Conservation (phyloP, 148 eudicot genomes). For the Nepenthes mirabilis region DNA sequence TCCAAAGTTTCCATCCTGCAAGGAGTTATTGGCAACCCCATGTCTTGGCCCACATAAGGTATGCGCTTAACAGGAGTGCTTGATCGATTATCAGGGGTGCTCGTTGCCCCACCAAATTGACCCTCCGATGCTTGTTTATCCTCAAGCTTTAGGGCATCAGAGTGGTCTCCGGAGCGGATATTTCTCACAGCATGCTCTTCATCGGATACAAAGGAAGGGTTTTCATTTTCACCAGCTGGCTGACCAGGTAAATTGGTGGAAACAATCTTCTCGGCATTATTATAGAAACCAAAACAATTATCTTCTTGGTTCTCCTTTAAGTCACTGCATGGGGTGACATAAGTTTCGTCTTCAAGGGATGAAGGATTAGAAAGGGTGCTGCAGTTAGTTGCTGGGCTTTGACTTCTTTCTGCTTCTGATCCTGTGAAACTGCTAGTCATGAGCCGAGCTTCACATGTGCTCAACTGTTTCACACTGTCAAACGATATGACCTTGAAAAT, state of each 20-base stretch:
- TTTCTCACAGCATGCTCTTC: slow-evolving; percentile 18
- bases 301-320: slow-evolving; percentile 24
- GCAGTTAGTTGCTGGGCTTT: slow-evolving; percentile 60
- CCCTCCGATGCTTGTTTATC: slow-evolving; percentile 16
- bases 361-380: slow-evolving; percentile 89
- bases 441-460: slow-evolving; percentile 29
- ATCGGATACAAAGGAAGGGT: slow-evolving; percentile 16
- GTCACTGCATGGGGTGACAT: slow-evolving; percentile 19
- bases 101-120: slow-evolving; percentile 20
- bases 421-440: slow-evolving; percentile 18
- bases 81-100: slow-evolving; percentile 23
- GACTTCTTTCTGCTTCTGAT: slow-evolving; percentile 33
- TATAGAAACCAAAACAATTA: slow-evolving; percentile 14
- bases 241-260: slow-evolving; percentile 5
- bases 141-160: slow-evolving; percentile 15
- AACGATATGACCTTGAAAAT: slow-evolving; percentile 40
- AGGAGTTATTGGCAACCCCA: slow-evolving; percentile 57
- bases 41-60: slow-evolving; percentile 27
- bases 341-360: slow-evolving; percentile 82
- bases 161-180: slow-evolving; percentile 10
- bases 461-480: slow-evolving; percentile 23
- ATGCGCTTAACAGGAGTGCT: slow-evolving; percentile 15
- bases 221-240: slow-evolving; percentile 10
- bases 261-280: slow-evolving; percentile 11
- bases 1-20: slow-evolving; percentile 35